Evolutionary conservation across 441 rosid species (phyloP), one percentile per base, ranked within the genome.

Genomic region (Aleurites moluccanus): DNA sequence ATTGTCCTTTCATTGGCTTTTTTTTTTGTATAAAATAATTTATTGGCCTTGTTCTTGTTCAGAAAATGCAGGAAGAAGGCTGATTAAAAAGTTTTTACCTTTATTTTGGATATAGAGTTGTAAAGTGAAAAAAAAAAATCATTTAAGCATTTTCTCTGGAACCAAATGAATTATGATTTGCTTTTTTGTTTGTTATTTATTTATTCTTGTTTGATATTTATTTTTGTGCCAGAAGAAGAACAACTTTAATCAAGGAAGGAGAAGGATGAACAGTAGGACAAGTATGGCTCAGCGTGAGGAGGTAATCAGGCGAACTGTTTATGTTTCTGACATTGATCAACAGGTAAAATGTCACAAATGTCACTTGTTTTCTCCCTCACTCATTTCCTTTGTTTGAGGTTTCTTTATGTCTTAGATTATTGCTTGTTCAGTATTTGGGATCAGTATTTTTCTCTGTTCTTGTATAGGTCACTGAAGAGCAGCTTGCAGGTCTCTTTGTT

Each of bases 311-410:
- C 89, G 92, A 88, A 94, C 98, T 69, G 98, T 94, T 18, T 92
- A 94, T 79, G 98, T 92, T 73, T 88, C 98, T 13, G 98, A 92
- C 80, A 88, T 94, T 61, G 98, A 92, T 84, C 90, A 89, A 62
- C 97, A 86, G 94, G 98, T 91, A 79, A 73, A 30, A 18, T 23
- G 13, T 74, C 38, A 52, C 44, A 14, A 68, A 30, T 61, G 55
- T 20, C 45, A 9, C 25, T 33, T 18, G 23, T 44, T 2, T 23
- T 33, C 4, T 52, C n/a, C 30, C 4, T 25, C 25, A 7, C 14
- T 56, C 1, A 21, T 56, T 56, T 56, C 28, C 16, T n/a, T 55
- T 30, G 3, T 30, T 1, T 52, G 3, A 11, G 20, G 7, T 44
- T 67, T 40, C 10, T 62, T 68, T 28, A 42, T 47, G 42, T 47